These are phyloP conservation scores for Gyromitra esculenta DNA, from an alignment of 2,329 filamentous ascomycete species.

Conservation along the genomic window DNA sequence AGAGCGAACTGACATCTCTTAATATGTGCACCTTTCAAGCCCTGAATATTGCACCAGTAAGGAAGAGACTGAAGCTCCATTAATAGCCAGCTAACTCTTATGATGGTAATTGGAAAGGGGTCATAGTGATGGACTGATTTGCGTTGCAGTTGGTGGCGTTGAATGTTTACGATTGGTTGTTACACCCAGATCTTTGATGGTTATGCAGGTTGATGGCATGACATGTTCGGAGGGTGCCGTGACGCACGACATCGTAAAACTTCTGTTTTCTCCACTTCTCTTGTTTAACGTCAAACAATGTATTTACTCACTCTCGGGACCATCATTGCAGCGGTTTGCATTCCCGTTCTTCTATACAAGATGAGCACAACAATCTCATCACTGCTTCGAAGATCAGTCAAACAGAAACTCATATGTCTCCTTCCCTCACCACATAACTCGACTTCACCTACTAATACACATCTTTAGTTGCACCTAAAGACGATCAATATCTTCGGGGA, in stretches of 20 bases:
- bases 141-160: background rate
- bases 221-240: conserved; percentile 37
- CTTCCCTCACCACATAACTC: conserved; percentile 3
- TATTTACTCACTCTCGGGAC: conserved; percentile 24
- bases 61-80: background rate
- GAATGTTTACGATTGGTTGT: conserved; percentile 9
- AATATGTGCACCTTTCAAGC: too few relatives aligned
- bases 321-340: conserved; percentile 9
- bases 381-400: conserved; percentile 36
- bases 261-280: background rate
- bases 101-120: background rate
- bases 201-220: conserved; percentile 25
- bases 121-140: background rate
- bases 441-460: conserved; percentile 31
- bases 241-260: conserved; percentile 15
- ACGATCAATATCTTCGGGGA: conserved; percentile 78
- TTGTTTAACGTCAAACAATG: conserved; percentile 15
- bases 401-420: conserved; percentile 60
- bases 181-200: conserved; percentile 32
- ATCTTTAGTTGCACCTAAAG: conserved; percentile 72
- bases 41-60: background rate
- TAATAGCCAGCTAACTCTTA: background rate
- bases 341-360: conserved; percentile 15
- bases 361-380: conserved; percentile 12
- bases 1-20: too few relatives aligned